These are phyloP conservation scores for Aspergillus udagawae DNA, from an alignment of 2,329 filamentous ascomycete genomes.

Conservation along the genomic window DNA sequence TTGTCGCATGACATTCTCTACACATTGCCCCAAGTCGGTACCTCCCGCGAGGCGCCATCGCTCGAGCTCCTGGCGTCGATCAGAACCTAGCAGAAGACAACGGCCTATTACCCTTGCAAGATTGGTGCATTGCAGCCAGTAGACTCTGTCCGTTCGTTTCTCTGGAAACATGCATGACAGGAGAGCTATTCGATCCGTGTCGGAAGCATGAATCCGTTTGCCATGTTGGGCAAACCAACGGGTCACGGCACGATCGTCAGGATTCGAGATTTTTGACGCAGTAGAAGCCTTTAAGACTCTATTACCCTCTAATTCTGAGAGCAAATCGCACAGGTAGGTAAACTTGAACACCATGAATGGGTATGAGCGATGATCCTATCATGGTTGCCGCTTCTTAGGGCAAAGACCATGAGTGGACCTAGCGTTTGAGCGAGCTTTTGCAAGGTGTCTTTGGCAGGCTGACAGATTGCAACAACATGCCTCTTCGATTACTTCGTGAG, in stretches of 20 bases:
- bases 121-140: constrained; percentile 58
- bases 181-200: constrained; percentile 59
- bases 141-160: constrained; percentile 72
- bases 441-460: background rate
- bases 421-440: background rate
- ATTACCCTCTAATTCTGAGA: constrained; percentile 62
- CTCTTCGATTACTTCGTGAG: background rate
- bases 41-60: constrained; percentile 59
- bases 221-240: constrained; percentile 69
- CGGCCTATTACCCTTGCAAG: constrained; percentile 66
- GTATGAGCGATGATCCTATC: background rate
- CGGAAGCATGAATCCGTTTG: constrained; percentile 52
- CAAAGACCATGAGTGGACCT: background rate
- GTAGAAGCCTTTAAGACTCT: constrained; percentile 32
- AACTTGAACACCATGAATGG: constrained; percentile 52
- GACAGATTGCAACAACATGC: background rate
- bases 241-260: constrained; percentile 46
- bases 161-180: constrained; percentile 75
- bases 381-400: background rate
- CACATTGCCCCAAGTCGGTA: constrained; percentile 67
- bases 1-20: constrained; percentile 60
- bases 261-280: constrained; percentile 24
- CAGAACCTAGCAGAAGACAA: constrained; percentile 61
- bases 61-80: constrained; percentile 58
- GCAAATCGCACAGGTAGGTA: constrained; percentile 66